Base-by-base conservation (phyloP, 1,139 yeast species). In the Entelexis paramagnoliae region DNA sequence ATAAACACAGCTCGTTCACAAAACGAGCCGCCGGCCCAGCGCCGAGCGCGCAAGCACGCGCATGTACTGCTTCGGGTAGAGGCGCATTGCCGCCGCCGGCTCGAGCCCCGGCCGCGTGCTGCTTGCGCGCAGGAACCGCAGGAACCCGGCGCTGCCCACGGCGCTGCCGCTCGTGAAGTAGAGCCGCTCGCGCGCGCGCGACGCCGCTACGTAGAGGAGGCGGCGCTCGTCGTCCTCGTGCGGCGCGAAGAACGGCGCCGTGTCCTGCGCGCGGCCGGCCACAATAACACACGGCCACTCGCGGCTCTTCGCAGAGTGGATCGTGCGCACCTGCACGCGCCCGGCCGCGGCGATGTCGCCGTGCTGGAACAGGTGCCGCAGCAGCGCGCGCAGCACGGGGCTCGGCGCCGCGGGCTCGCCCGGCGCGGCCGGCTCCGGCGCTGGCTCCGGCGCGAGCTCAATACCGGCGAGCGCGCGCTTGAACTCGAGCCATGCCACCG, bases 251-350 rank as follows among this genome's bases (percentile, higher is more conserved):
- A 17, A 20, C 29, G 9, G 28, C 16, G 6, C 26, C 30, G 13
- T 20, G 10, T 14, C 38, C 13, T 77, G 71, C 28, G 83, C 68
- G 0, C 83, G 81, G 10, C 46, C 35, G 0, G 94, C 89, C 10
- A 86, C 76, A 63, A 87, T 83, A 0, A 87, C 95, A 11, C 81
- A 75, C 0, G 91, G 86, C 95, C 95, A 88, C 64, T 87, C 95
- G 2, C 84, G 70, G 16, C 96, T 96, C 62, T 88, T 87, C 1
- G 95, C 78, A 0, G 86, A 86, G 66, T 88, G 96, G n/a, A 87
- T 81, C 0, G 96, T 88, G 0, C 85, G 79, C 0, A 75, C 67
- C 0, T 69, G 62, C 2, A 75, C 72, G 39, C 62, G 61, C 14
- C 45, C 40, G 17, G 16, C 19, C 11, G 16, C 44, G 13, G 26